Evolutionary conservation across 192 early-diverging fungal species (phyloP).

Genomic region (Chytriomyces sp.): DNA sequence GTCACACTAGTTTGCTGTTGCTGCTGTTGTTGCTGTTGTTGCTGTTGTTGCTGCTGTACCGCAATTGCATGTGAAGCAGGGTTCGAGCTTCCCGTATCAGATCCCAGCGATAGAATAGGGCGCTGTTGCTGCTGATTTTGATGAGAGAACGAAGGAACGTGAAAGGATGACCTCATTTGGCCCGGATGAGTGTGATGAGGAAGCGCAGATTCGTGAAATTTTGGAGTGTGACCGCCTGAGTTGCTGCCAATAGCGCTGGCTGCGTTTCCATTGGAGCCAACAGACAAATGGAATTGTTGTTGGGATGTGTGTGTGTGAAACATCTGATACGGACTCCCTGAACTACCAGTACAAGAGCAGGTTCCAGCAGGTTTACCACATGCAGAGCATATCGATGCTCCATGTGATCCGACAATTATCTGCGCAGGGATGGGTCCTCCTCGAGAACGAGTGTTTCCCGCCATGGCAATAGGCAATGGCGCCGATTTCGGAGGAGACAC

Average conservation of each 20-base stretch:
- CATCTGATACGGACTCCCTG: background rate
- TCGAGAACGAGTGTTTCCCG: too few species aligned
- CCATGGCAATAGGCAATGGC: background rate
- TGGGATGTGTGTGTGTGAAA: background rate
- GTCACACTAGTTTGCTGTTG: conserved; percentile 4
- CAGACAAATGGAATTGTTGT: too few species aligned
- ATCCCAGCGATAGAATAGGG: background rate
- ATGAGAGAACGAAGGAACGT: background rate
- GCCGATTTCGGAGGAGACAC: background rate
- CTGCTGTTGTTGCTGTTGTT: conserved; percentile 10
- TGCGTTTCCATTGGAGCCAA: too few species aligned
- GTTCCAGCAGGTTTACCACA: conserved; percentile 20
- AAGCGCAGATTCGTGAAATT: background rate
- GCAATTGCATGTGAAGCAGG: background rate
- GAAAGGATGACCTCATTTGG: background rate
- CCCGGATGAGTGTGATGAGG: background rate
- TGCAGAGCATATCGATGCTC: background rate
- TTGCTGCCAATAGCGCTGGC: background rate
- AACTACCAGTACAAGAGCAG: conserved; percentile 7
- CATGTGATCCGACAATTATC: conserved; percentile 28
- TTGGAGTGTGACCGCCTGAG: background rate
- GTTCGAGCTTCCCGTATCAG: background rate
- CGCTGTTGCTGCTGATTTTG: background rate
- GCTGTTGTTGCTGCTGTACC: conserved; percentile 2
- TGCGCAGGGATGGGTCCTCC: background rate